Evolutionary conservation across 345 rosid genomes (phyloP), one percentile per base, ranked within the genome.

Genomic region (Syzygium oleosum): DNA sequence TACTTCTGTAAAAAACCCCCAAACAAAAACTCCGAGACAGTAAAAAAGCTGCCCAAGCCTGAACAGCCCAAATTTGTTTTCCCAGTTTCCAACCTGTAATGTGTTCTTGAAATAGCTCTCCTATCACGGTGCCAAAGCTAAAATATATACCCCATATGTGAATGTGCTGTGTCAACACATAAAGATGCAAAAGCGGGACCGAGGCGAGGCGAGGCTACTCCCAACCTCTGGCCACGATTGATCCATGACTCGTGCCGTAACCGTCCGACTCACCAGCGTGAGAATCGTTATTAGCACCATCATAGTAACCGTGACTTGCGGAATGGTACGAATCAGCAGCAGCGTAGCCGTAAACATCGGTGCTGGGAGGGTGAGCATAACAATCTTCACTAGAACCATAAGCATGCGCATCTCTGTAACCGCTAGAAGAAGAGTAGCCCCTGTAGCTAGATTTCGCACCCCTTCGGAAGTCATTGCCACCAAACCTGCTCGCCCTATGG

Each of bases 401-500:
- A 84, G 79, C 86, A 63, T 22, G 49, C 49, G 14, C 83, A 73
- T 73, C 83, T 38, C 83, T 73, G 55, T 68, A 41, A 51, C 80
- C 19, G 52, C 23, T 43, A 52, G 83, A 29, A 12, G 87, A 65
- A 86, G 80, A 68, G 80, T 51, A 85, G 85, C 54, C 49, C 86
- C 10, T 79, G 84, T 61, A 27, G 83, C 52, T 85, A 53, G 84
- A 83, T 73, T 38, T 87, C 78, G 58, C 58, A 59, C 91, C 90
- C 38, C 79, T 89, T 16, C 94, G 92, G 52, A 79, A 92, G 91
- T 94, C 96, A 34, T 85, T 88, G 38, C 93, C 94, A 19, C 94
- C 94, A 85, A 91, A 93, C 80, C 86, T 90, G 90, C 89, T 61
- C 16, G 85, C 87, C 53, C 87, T 84, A 77, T 59, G 84, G 59